Evolutionary conservation across 2,329 filamentous ascomycete genomes (phyloP).

Genomic region (Stachybotrys chlorohalonatus): DNA sequence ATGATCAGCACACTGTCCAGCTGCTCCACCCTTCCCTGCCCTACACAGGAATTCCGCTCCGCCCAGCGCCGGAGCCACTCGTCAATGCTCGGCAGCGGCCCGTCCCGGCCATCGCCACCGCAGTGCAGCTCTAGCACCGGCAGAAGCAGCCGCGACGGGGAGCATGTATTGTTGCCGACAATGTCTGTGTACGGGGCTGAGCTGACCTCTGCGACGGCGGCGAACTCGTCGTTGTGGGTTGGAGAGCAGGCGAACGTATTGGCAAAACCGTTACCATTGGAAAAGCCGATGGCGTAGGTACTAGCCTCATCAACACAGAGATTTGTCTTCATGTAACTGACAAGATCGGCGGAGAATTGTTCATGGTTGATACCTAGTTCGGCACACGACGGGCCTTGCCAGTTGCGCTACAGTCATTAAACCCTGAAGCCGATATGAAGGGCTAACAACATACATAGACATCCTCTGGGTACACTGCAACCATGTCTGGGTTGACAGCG

Average conservation of each 20-base stretch:
- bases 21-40: background rate
- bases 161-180: conserved; percentile 15
- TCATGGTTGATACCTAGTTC: conserved; percentile 25
- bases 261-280: conserved; percentile 35
- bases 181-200: conserved; percentile 32
- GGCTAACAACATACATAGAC: conserved; percentile 16
- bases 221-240: conserved; percentile 25
- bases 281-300: conserved; percentile 32
- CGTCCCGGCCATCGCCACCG: conserved; percentile 30
- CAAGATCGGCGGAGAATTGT: conserved; percentile 32
- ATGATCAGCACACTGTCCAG: conserved; percentile 5
- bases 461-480: conserved; percentile 37
- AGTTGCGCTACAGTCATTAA: conserved; percentile 19
- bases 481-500: conserved; percentile 23
- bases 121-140: conserved; percentile 43
- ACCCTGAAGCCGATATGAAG: background rate
- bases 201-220: conserved; percentile 30
- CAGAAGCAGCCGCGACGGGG: conserved; percentile 28
- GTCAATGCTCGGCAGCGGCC: conserved; percentile 33
- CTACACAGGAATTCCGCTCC: conserved; percentile 10
- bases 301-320: conserved; percentile 29
- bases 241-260: conserved; percentile 30
- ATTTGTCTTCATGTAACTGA: conserved; percentile 24
- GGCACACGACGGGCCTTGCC: conserved; percentile 28
- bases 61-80: conserved; percentile 30